A percentile compares a stretch with the other conserved stretches of the same genome.
phyloP scores from a whole-genome alignment of 345 rosid species.

The Euphorbia tirucalli region DNA sequence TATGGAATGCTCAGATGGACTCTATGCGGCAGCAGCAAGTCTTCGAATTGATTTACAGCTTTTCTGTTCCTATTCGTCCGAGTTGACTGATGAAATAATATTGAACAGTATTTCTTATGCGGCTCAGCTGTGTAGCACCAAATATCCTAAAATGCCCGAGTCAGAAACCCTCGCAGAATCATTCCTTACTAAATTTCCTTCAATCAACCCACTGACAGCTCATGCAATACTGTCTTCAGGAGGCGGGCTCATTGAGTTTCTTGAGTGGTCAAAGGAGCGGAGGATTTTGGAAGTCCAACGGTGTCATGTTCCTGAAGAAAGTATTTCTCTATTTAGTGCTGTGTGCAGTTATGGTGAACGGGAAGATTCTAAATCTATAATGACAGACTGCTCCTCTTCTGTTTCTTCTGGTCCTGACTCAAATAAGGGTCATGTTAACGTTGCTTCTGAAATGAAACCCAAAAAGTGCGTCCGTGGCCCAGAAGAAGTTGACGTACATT shows the following conservation, averaged over 20 bases:
- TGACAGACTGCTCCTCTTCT: slow-evolving; percentile 91
- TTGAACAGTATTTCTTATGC: slow-evolving; percentile 54
- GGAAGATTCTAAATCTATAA: slow-evolving; percentile 85
- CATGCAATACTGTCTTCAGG: slow-evolving; percentile 70
- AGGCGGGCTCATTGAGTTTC: slow-evolving; percentile 56
- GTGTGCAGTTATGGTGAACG: slow-evolving; percentile 75
- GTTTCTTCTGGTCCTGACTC: slow-evolving; percentile 77
- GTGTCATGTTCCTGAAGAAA: slow-evolving; percentile 68
- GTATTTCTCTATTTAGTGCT: slow-evolving; percentile 58
- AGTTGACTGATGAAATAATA: slow-evolving; percentile 72
- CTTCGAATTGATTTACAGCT: slow-evolving; percentile 86
- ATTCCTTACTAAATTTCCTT: slow-evolving; percentile 87
- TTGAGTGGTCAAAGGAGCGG: slow-evolving; percentile 55
- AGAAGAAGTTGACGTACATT: slow-evolving; percentile 28
- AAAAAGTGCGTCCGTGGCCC: slow-evolving; percentile 28
- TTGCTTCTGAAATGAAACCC: slow-evolving; percentile 44
- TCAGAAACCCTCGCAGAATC: slow-evolving; percentile 88
- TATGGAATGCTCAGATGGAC: slow-evolving; percentile 76
- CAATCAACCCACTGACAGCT: slow-evolving; percentile 82
- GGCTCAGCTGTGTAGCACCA: slow-evolving; percentile 38
- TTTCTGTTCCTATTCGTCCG: slow-evolving; percentile 69
- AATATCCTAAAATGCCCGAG: slow-evolving; percentile 66
- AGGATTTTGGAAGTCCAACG: slow-evolving; percentile 51
- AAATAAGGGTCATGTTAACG: slow-evolving; percentile 40
- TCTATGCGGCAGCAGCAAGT: slow-evolving; percentile 91